These are phyloP conservation scores for Batkoa obscura DNA, from an alignment of 371 early-diverging fungal species.

Conservation along the genomic window DNA sequence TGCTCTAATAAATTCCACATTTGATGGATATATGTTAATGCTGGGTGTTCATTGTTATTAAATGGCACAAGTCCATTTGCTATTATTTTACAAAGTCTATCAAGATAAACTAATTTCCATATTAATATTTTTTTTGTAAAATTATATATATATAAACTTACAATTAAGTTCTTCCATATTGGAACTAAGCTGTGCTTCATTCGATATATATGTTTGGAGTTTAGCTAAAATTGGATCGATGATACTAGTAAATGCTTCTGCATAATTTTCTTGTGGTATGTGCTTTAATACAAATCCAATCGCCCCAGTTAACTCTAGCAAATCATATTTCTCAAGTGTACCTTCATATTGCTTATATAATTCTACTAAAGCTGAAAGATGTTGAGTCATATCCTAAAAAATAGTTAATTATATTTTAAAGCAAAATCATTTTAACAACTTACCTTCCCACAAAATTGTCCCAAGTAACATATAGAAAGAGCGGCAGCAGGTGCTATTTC, in stretches of 20 bases:
- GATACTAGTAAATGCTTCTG: conserved; percentile 54
- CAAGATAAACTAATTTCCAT: not conserved
- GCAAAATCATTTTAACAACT: conserved; percentile 6
- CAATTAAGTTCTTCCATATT: conserved; percentile 33
- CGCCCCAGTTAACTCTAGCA: conserved; percentile 67
- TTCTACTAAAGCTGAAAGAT: conserved; percentile 47
- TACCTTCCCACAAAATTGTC: conserved; percentile 74
- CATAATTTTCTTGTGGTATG: conserved; percentile 35
- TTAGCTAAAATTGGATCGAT: conserved; percentile 42
- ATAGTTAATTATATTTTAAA: not conserved
- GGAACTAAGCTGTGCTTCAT: conserved; percentile 24
- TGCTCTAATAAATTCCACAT: not conserved
- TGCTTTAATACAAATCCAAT: conserved; percentile 69
- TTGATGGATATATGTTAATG: not conserved
- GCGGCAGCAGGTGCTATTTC: conserved; percentile 81
- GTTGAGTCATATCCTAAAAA: conserved; percentile 35
- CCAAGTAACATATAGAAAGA: conserved; percentile 66
- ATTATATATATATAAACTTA: conserved; percentile 24
- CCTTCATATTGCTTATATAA: conserved; percentile 52
- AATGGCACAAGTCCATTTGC: not conserved
- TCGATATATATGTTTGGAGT: not conserved
- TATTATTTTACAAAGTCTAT: not conserved
- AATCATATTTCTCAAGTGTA: conserved; percentile 44
- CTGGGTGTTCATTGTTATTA: not conserved
- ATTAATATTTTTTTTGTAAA: too few relatives aligned